These are phyloP conservation scores for Sarocladium brachiariae DNA, from an alignment of 2,329 filamentous ascomycete genomes.

Conservation along the genomic window DNA sequence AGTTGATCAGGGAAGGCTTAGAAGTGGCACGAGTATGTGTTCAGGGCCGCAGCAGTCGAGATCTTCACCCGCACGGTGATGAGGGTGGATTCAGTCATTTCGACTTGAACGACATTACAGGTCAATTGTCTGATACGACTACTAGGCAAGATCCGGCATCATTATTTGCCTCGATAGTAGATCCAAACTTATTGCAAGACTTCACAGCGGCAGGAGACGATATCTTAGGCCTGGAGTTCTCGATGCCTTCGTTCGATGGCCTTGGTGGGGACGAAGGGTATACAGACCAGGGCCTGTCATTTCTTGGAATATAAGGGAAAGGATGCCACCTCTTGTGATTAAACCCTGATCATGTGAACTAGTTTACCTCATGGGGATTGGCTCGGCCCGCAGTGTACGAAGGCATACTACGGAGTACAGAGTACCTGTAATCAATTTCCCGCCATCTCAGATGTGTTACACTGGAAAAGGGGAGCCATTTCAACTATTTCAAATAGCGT, in stretches of 20 bases:
- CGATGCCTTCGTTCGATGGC: background rate
- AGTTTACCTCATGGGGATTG: too few relatives aligned
- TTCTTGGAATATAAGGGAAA: too few relatives aligned
- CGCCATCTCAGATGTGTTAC: too few relatives aligned
- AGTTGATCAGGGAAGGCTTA: background rate
- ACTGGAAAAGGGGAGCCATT: too few relatives aligned
- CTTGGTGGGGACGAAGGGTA: background rate
- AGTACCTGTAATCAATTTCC: too few relatives aligned
- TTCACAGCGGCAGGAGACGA: background rate
- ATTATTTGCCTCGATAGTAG: slow-evolving; percentile 1
- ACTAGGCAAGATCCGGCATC: background rate
- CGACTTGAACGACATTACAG: slow-evolving; percentile 4
- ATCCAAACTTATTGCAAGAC: slow-evolving; percentile 6
- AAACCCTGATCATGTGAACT: too few relatives aligned
- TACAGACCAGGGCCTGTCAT: background rate
- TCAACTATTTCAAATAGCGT: too few relatives aligned
- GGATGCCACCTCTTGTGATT: too few relatives aligned
- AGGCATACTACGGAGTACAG: too few relatives aligned
- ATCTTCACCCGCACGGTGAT: background rate
- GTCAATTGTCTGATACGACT: background rate
- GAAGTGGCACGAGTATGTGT: background rate
- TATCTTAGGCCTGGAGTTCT: slow-evolving; percentile 3
- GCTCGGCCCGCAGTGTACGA: too few relatives aligned
- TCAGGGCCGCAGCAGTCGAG: background rate
- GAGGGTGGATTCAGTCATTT: background rate